Evolutionary conservation across 306 rosid genomes (phyloP).

Genomic region (Malus orientalis): DNA sequence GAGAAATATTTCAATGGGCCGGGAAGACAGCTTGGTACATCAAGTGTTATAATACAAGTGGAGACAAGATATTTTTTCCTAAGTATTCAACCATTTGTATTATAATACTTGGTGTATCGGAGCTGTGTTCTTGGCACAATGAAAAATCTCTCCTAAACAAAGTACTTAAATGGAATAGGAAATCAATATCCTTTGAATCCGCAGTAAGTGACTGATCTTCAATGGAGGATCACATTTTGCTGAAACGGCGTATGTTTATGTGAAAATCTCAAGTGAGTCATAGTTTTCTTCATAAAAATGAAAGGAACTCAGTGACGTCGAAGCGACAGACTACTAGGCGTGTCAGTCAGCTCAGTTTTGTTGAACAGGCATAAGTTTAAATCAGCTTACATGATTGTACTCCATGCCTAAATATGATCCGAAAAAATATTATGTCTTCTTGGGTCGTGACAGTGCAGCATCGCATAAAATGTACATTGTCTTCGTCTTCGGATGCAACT

Average conservation of each 20-base stretch:
- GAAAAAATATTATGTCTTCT: no score
- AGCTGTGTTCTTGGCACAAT: no score
- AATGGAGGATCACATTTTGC: not conserved
- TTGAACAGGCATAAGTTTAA: not conserved
- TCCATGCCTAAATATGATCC: not conserved
- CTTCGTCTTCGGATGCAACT: no score
- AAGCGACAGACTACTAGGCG: not conserved
- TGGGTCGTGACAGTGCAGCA: no score
- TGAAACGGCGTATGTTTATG: not conserved
- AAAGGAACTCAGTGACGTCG: not conserved
- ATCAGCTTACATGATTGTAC: not conserved
- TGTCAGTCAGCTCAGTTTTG: not conserved
- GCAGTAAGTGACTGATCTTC: not conserved
- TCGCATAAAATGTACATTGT: no score
- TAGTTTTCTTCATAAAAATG: not conserved
- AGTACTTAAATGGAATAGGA: not conserved
- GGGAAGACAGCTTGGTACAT: rapidly evolving
- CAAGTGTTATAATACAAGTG: no score
- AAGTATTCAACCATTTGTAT: no score
- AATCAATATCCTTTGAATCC: not conserved
- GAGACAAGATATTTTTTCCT: no score
- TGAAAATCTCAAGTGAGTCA: not conserved
- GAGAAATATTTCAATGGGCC: no score
- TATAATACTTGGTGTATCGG: no score
- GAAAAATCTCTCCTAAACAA: no score